Base-by-base conservation (phyloP, 2,329 filamentous ascomycete genomes). In the Pleoardoris graminearum region DNA sequence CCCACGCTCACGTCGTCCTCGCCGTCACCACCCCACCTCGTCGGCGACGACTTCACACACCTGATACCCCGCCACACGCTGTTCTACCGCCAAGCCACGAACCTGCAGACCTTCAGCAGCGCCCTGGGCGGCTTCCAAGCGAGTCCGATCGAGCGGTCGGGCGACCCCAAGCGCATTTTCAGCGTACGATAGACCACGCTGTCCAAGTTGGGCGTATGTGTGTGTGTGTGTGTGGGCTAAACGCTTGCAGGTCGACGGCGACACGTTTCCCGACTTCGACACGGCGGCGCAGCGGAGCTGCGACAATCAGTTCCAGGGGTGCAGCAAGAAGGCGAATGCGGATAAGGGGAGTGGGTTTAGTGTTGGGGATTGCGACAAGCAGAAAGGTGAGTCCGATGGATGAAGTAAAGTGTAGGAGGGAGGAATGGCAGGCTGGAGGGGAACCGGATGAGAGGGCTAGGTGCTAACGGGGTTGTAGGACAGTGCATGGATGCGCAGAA, bases 241-340 rank as follows among this genome's bases (percentile, higher is more conserved):
- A n/a, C n/a, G n/a, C n/a, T n/a, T n/a, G n/a, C n/a, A n/a, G n/a
- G n/a, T n/a, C 3, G 67, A 65, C 1, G 67, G 67, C 3, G 54
- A 64, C 21, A 70, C 65, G 7, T 88, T 88, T 67, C 78, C 80
- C 19, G 80, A 80, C 63, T 75, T 82, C 60, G 71, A 70, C 5
- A 78, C 77, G 1, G 86, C 85, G 16, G 75, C 79, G 32, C 80
- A 85, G 72, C 77, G 85, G 41, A 81, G 83, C 22, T 89, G 85
- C 63, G 80, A 85, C 55, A 80, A 84, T 42, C 83, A 88, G 75
- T 81, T 84, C 70, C 85, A 85, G 65, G 70, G 68, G 7, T 88
- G 85, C 67, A 74, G 79, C 27, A 11, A 57, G 27, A 39, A 44
- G 44, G 69, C 69, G 36, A 74, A 85, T 58, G 79, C 78, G 16